These are phyloP conservation scores for Ambrosiella cleistominuta DNA, from an alignment of 2,329 filamentous ascomycete species.

Conservation along the genomic window DNA sequence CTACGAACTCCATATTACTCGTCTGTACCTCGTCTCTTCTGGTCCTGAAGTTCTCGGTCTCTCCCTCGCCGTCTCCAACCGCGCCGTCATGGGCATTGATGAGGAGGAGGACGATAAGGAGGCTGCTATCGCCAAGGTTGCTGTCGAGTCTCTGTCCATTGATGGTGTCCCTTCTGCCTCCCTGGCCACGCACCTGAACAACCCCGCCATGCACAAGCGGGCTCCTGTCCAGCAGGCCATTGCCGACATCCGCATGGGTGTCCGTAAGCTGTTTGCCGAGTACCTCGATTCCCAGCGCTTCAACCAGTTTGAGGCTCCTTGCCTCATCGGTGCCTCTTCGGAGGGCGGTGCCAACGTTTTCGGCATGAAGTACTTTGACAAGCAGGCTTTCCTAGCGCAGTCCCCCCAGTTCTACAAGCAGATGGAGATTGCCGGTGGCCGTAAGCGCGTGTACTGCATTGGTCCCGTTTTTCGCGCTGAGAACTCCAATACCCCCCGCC, in stretches of 20 bases:
- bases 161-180: constrained; percentile 50
- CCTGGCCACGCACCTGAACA: constrained; percentile 73
- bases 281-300: constrained; percentile 64
- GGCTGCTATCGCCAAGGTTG: constrained; percentile 20
- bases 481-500: constrained; percentile 65
- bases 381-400: constrained; percentile 63
- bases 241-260: constrained; percentile 33
- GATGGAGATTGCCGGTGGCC: constrained; percentile 62
- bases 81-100: constrained; percentile 38
- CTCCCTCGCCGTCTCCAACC: constrained; percentile 37
- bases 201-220: constrained; percentile 82
- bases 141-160: constrained; percentile 25
- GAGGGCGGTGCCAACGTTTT: constrained; percentile 93
- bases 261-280: constrained; percentile 54
- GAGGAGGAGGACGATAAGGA: constrained; percentile 31
- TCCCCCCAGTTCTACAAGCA: constrained; percentile 81
- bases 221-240: constrained; percentile 83
- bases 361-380: constrained; percentile 73
- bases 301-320: constrained; percentile 73
- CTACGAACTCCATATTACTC: constrained; percentile 75
- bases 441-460: constrained; percentile 62
- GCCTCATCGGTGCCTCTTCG: constrained; percentile 73
- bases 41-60: constrained; percentile 40
- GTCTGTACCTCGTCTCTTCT: constrained; percentile 60
- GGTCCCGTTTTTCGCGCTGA: constrained; percentile 76